These are phyloP conservation scores for Lactarius psammicola DNA, from an alignment of 768 basidiomycete genomes.

Conservation along the genomic window DNA sequence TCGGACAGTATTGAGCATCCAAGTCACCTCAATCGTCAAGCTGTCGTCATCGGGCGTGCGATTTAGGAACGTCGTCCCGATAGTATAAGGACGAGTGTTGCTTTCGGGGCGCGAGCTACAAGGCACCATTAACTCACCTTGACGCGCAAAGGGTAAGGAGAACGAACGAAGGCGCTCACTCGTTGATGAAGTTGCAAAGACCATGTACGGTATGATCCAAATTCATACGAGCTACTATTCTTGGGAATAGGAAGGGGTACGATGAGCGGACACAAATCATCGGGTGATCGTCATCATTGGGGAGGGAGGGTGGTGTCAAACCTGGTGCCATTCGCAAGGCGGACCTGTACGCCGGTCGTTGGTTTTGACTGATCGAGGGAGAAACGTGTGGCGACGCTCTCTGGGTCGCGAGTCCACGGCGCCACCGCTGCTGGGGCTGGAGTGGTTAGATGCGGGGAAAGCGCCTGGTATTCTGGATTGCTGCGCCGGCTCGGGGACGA, in stretches of 20 bases:
- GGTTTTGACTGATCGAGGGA: conserved; percentile 82
- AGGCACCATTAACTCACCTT: neutral
- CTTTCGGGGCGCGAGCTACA: conserved; percentile 28
- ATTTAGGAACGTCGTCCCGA: conserved; percentile 29
- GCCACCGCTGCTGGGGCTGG: conserved; percentile 14
- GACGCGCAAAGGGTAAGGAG: neutral
- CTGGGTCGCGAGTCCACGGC: conserved; percentile 32
- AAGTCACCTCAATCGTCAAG: conserved; percentile 27
- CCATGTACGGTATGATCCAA: conserved; percentile 85
- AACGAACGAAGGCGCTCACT: conserved; percentile 53
- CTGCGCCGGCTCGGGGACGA: conserved; percentile 48
- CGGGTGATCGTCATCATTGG: too few species aligned
- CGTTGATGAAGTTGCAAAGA: conserved; percentile 83
- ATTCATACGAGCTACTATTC: conserved; percentile 86
- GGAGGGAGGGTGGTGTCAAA: conserved; percentile 39
- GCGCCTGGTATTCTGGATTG: conserved; percentile 54
- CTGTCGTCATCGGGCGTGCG: conserved; percentile 25
- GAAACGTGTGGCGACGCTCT: conserved; percentile 54
- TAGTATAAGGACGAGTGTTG: conserved; percentile 22
- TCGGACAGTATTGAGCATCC: conserved; percentile 28
- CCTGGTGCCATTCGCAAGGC: conserved; percentile 90
- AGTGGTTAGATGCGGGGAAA: conserved; percentile 44
- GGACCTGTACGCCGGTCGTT: conserved; percentile 85
- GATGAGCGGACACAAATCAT: neutral
- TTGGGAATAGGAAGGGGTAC: conserved; percentile 35